phyloP scores from a whole-genome alignment of 225 moss, liverwort and hornwort genomes.

The Pseudoscleropodium purum region DNA sequence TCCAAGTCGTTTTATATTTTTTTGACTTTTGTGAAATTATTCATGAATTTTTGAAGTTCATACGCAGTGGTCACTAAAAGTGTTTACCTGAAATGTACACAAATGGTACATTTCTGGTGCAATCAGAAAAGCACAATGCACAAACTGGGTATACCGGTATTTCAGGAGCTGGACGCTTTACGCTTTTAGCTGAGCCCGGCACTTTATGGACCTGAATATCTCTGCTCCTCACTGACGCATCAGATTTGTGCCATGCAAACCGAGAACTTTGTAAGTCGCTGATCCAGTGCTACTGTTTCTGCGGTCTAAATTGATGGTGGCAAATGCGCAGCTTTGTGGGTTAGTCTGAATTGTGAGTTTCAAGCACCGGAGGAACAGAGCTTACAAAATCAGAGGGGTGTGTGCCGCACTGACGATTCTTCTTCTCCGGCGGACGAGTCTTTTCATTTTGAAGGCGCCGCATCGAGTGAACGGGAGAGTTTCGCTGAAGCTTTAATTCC shows the following conservation, averaged over 20 bases:
- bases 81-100: not conserved
- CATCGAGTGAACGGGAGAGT: not conserved
- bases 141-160: fast-evolving
- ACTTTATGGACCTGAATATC: not conserved
- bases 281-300: not conserved
- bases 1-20: not conserved
- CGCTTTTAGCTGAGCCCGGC: not conserved
- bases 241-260: too few species aligned
- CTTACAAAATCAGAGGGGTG: not conserved
- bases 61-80: not conserved
- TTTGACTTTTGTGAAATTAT: not conserved
- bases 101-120: fast-evolving
- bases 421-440: not conserved
- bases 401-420: not conserved
- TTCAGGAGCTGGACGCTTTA: not conserved
- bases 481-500: not conserved
- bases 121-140: not conserved
- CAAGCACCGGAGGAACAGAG: not conserved
- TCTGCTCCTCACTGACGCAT: too few species aligned
- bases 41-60: not conserved
- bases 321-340: not conserved
- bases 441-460: not conserved
- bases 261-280: not conserved
- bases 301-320: not conserved
- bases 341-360: not conserved